Evolutionary conservation across 2,329 filamentous ascomycete species (phyloP), one percentile per base, ranked within the genome.

Genomic region (Myrmaecium sp.): DNA sequence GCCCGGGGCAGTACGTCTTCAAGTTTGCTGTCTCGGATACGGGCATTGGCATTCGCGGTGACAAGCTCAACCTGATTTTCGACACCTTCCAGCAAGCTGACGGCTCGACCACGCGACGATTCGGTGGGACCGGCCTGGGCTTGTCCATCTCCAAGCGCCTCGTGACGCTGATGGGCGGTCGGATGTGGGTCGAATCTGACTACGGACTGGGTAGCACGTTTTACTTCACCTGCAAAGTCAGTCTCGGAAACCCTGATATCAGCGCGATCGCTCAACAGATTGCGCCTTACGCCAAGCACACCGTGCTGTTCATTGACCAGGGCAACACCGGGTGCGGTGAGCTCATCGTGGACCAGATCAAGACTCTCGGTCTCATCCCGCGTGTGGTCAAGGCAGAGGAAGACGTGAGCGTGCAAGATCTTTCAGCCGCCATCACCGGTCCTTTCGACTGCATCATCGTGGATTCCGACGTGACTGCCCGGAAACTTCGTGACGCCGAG

Each of bases 1-100:
- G 64, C 8, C 60, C 65, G 7, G 74, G 78, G 39, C 80, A 94
- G 51, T 93, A 92, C 41, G 78, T 83, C 15, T 86, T 94, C 49
- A 83, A 95, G 54, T 95, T 95, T 54, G 75, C 86, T 29, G 89
- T 98, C 17, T 79, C 80, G 12, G 89, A 95, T 50, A 95, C 89
- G 18, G 89, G 89, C 39, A 98, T 95, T 43, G 89, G 89, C 42
- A 95, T 95, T 41, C 81, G 86, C 42, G 70, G 78, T 36, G 84
- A 95, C 55, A 95, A 95, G 58, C 68, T 95, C 28, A 83, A 93
- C 47, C 64, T 95, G 37, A 95, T 98, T 47, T 95, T 98, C 54
- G 89, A 95, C 55, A 95, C 86, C 1, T 95, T 95, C 71, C 86
- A 94, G 52, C 89, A 95, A 58, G 89, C 89, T 12, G 89, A 95